Evolutionary conservation across 176 grass and related monocot genomes (phyloP), one percentile per base, ranked within the genome.

Genomic region (maize (Zea mays)): DNA sequence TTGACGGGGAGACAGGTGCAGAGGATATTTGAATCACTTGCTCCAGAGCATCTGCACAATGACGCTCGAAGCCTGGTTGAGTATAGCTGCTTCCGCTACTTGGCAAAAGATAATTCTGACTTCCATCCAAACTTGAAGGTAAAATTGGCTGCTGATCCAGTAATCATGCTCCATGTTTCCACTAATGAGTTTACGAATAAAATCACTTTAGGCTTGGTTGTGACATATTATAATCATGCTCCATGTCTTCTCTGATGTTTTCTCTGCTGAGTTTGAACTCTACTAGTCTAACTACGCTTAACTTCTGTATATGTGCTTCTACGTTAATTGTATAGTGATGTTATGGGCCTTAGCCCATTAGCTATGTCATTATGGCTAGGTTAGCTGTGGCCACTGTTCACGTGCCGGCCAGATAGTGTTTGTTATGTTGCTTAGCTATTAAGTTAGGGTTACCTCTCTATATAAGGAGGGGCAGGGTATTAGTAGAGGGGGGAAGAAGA

Each of bases 61-160:
- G 87, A 92, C 83, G 89, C 85, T 74, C 87, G 77, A 75, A 94
- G 67, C 87, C 83, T 98, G 79, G 85, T 98, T 76, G 96, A 98
- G 64, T 98, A 98, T 83, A 90, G 96, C 68, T 98, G 96, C 79
- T 98, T 94, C 83, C 88, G 96, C 67, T 98, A 92, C 71, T 79
- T 98, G 65, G 88, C 96, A 76, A 88, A 83, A 73, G 89, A 94
- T 58, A 84, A 80, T 72, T 98, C 87, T 74, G 91, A 98, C 11
- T 88, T 98, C 49, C 87, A 98, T 87, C 89, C 91, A 79, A 87
- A 69, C 69, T 83, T 98, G 71, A 94, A 90, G 96, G 96, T 98
- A 73, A 84, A 60, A 61, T 73, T 48, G 73, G 68, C 65, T 79
- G 58, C 16, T 84, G 67, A 73, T 69, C 83, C 10, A 14, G 34